Evolutionary conservation across 2,329 filamentous ascomycete genomes (phyloP).

Genomic region (Tolypocladium ovalisporum): DNA sequence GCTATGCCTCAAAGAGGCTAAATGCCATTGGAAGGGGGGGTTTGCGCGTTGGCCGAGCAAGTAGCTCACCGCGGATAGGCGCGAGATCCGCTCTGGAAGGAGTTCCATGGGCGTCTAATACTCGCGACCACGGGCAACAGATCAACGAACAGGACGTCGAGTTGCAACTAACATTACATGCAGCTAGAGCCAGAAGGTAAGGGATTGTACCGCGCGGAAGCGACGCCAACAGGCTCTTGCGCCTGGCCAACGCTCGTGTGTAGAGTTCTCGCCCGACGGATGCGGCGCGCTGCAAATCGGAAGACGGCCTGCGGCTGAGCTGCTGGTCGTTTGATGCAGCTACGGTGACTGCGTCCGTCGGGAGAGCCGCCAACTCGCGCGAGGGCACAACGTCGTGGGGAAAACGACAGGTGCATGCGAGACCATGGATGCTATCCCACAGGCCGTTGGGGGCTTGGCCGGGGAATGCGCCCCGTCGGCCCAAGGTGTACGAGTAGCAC

Average conservation of each 20-base stretch:
- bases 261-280: neutral
- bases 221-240: neutral
- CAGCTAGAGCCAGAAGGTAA: neutral
- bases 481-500: neutral
- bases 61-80: neutral
- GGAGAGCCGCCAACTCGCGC: neutral
- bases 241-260: neutral
- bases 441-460: neutral
- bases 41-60: neutral
- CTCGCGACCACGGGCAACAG: neutral
- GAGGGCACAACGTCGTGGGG: neutral
- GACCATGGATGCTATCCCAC: neutral
- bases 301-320: neutral
- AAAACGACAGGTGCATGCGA: neutral
- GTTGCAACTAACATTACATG: neutral
- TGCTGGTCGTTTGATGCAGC: neutral
- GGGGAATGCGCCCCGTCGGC: neutral
- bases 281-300: neutral
- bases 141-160: neutral
- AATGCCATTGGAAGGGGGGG: neutral
- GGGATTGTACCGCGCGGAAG: neutral
- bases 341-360: neutral
- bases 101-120: neutral
- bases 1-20: neutral
- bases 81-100: neutral